Conservation (phyloP, 305 asterid genomes). For the Fraxinus sp. region DNA sequence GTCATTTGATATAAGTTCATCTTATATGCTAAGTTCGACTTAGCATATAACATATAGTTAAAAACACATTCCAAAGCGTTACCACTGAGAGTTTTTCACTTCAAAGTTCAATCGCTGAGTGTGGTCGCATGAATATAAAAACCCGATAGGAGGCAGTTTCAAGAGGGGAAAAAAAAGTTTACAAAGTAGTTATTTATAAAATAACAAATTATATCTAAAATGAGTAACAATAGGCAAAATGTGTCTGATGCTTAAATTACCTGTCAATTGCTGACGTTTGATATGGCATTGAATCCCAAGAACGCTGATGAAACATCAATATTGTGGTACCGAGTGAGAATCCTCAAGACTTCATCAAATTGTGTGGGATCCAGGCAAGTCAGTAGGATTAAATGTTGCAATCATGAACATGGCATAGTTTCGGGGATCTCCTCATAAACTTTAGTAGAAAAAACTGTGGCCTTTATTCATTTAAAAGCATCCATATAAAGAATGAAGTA, state of each 20-base stretch:
- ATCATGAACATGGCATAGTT: background rate
- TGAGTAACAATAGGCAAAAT: background rate
- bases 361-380: conserved; percentile 23
- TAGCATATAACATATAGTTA: background rate
- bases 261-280: conserved; percentile 26
- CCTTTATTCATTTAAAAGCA: conserved; percentile 18
- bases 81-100: background rate
- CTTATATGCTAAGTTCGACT: too few species aligned
- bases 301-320: conserved; percentile 1
- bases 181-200: background rate
- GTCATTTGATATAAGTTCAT: background rate
- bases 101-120: background rate
- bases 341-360: conserved; percentile 22
- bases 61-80: background rate
- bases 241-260: conserved; percentile 19
- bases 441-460: conserved; percentile 11
- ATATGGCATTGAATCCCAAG: conserved; percentile 8
- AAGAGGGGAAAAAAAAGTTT: background rate
- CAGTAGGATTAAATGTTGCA: conserved; percentile 12
- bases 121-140: background rate
- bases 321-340: conserved; percentile 15
- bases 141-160: background rate
- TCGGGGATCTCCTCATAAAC: conserved; percentile 22
- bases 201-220: background rate
- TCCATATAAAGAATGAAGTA: conserved; percentile 32